Evolutionary conservation across 2,329 filamentous ascomycete species (phyloP), one percentile per base, ranked within the genome.

Genomic region (Scedosporium apiospermum): DNA sequence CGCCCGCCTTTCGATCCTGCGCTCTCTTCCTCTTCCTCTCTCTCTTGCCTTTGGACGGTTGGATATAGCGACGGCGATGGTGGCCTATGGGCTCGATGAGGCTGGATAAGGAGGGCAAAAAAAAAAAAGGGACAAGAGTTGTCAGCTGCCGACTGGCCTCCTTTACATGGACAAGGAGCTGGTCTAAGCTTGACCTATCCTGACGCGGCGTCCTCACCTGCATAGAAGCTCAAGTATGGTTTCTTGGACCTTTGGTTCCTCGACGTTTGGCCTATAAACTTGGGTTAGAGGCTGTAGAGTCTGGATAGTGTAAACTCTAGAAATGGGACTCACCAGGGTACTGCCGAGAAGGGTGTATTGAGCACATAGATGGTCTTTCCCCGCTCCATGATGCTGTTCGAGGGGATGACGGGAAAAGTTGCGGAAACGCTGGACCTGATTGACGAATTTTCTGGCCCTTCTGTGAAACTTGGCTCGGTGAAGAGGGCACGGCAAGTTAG

Each of bases 221-320:
- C 83, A 88, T 4, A 90, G 77, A 58, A 91, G 76, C 65, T 89
- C 86, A 9, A 90, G 70, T 44, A 90, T 87, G 3, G 80, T 78
- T 60, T 87, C 81, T 71, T 89, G 86, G 51, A 27, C 51, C 61
- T 89, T 78, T 58, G 83, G 76, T 18, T 74, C 69, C 1, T 78
- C 76, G 53, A 89, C 78, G 51, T 79, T 72, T 6, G 88, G 88
- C 87, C 88, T 91, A 58, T 5, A 2, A 6, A n/a, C 49, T 14
- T 10, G 16, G 30, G 57, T 59, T 62, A 58, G 57, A n/a, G 26
- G 10, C 38, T 1, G 58, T 18, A 51, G 16, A 42, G 16, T 44
- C n/a, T 1, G 63, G 6, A 57, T 46, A 10, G 12, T 3, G n/a
- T 38, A 9, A 6, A 3, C 10, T 14, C 10, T 14, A 26, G 9